Conservation (phyloP, 768 basidiomycete genomes). For the Suillus placidus region DNA sequence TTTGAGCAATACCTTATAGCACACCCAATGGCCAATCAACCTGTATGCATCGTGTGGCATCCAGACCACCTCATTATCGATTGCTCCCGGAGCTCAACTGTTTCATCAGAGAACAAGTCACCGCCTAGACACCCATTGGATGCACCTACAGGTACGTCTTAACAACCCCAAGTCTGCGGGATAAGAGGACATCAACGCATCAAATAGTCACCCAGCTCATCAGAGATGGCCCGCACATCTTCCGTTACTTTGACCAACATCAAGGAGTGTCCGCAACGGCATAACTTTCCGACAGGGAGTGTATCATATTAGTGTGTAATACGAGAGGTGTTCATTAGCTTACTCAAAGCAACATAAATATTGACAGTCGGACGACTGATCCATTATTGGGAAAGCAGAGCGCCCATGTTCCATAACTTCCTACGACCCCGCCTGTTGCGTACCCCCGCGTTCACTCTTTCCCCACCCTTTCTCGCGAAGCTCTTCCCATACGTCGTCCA, state of each 20-base stretch:
- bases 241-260: neutral
- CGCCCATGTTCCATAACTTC: neutral
- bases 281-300: neutral
- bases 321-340: neutral
- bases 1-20: neutral
- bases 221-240: neutral
- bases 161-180: neutral
- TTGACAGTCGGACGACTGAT: neutral
- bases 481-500: slow-evolving; percentile 66
- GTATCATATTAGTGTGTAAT: neutral
- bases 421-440: neutral
- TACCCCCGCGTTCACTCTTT: neutral
- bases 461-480: slow-evolving; percentile 36
- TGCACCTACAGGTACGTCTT: neutral
- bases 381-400: neutral
- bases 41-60: neutral
- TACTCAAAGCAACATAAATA: neutral
- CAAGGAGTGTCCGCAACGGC: neutral
- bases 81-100: neutral
- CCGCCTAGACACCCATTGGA: neutral
- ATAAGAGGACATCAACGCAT: neutral
- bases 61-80: neutral
- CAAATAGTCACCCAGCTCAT: neutral
- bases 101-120: neutral
- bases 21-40: neutral